Conservation (phyloP, 2,329 filamentous ascomycete genomes). For the Aspergillus melleus region DNA sequence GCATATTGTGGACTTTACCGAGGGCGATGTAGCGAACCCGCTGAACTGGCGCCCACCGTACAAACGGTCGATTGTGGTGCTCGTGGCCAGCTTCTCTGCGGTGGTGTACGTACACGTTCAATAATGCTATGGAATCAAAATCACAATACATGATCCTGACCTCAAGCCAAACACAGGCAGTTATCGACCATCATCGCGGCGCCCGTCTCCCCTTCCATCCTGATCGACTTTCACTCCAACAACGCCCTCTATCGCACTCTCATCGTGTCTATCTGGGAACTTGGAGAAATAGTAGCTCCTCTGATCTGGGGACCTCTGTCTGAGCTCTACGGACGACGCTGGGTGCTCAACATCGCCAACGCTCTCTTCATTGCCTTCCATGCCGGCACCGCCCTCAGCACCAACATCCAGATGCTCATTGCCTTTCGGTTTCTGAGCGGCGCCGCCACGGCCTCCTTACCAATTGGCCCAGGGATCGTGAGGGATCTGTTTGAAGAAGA, state of each 20-base stretch:
- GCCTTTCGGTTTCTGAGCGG: background rate
- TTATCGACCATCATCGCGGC: conserved; percentile 5
- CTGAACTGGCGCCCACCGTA: background rate
- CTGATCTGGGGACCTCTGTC: background rate
- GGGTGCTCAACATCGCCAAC: background rate
- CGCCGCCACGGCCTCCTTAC: background rate
- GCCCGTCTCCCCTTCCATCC: conserved; percentile 1
- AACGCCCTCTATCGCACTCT: conserved; percentile 6
- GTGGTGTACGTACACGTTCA: background rate
- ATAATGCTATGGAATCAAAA: background rate
- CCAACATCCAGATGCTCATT: background rate
- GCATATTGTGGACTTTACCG: background rate
- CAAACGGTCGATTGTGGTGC: conserved; percentile 1
- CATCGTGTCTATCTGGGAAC: conserved; percentile 6
- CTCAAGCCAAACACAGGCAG: background rate
- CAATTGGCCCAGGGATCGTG: background rate
- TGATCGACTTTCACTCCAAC: conserved; percentile 1
- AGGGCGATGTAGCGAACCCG: background rate
- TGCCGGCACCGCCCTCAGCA: background rate
- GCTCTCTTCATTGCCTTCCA: background rate
- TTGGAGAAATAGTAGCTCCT: background rate
- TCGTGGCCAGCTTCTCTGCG: background rate
- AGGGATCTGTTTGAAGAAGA: background rate
- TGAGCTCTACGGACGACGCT: background rate
- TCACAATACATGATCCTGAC: background rate